Conservation (phyloP, 129 eudicot genomes). For the Scalesia atractyloides region DNA sequence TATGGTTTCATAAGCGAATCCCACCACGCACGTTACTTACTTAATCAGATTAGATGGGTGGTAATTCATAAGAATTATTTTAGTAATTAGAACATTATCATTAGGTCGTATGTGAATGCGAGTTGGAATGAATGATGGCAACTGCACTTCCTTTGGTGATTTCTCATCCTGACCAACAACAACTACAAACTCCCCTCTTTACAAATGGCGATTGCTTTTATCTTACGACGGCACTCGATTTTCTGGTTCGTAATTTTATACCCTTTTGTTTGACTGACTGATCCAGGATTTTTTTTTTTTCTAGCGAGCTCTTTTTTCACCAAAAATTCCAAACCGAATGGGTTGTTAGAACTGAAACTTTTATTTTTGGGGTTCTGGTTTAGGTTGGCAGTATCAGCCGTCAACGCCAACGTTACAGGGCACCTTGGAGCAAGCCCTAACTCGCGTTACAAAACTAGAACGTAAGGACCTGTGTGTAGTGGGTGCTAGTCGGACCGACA, state of each 20-base stretch:
- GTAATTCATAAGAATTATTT: too few species aligned
- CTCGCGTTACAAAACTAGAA: constrained; percentile 57
- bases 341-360: too few species aligned
- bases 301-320: neutral
- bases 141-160: constrained; percentile 24
- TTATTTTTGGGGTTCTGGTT: too few species aligned
- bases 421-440: constrained; percentile 68
- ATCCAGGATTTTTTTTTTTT: too few species aligned
- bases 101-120: neutral
- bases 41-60: too few species aligned
- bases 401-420: constrained; percentile 78
- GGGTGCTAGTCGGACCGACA: constrained; percentile 91
- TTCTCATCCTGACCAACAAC: constrained; percentile 12
- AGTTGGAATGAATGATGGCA: constrained; percentile 17
- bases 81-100: too few species aligned
- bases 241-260: constrained; percentile 45
- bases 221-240: constrained; percentile 79
- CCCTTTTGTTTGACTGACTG: neutral
- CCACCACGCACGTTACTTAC: too few species aligned
- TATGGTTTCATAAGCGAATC: too few species aligned
- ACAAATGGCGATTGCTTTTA: constrained; percentile 80
- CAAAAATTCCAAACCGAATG: neutral
- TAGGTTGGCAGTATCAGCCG: constrained; percentile 94
- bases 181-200: neutral
- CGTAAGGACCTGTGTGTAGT: constrained; percentile 67